phyloP scores from a whole-genome alignment of 106 monocot species.

The Cymbidium sinense region DNA sequence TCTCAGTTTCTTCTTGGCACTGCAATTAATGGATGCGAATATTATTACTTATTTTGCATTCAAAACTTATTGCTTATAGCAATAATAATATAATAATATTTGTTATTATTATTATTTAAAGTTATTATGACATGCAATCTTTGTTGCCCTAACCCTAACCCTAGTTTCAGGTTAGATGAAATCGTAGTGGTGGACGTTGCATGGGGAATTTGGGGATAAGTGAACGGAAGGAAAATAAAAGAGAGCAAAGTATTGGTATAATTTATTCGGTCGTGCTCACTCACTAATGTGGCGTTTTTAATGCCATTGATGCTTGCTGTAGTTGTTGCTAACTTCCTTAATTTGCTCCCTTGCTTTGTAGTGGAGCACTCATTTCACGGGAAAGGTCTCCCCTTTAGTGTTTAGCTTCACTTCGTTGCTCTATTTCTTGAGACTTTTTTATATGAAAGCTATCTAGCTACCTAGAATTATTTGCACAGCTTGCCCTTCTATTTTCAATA shows the following conservation, averaged over 20 bases:
- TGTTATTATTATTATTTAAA: background rate
- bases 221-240: slow-evolving; percentile 5
- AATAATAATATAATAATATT: background rate
- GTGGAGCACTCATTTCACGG: background rate
- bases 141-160: slow-evolving; percentile 40
- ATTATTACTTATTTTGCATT: background rate
- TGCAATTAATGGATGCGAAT: slow-evolving; percentile 11
- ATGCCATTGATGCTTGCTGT: background rate
- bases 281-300: background rate
- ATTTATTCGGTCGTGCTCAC: background rate
- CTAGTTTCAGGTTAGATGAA: background rate
- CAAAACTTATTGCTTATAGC: background rate
- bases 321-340: background rate
- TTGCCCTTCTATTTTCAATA: background rate
- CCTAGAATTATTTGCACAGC: background rate
- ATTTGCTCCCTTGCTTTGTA: background rate
- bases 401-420: background rate
- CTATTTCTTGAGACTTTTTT: background rate
- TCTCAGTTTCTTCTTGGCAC: slow-evolving; percentile 97
- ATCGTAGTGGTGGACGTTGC: slow-evolving; percentile 33
- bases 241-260: background rate
- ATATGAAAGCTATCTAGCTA: background rate
- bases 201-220: slow-evolving; percentile 38
- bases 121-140: background rate
- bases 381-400: background rate